Percentiles rank a stretch among this genome's conserved stretches.
Conservation (phyloP, 1,284 basidiomycete genomes). For the Trametes pubescens region DNA sequence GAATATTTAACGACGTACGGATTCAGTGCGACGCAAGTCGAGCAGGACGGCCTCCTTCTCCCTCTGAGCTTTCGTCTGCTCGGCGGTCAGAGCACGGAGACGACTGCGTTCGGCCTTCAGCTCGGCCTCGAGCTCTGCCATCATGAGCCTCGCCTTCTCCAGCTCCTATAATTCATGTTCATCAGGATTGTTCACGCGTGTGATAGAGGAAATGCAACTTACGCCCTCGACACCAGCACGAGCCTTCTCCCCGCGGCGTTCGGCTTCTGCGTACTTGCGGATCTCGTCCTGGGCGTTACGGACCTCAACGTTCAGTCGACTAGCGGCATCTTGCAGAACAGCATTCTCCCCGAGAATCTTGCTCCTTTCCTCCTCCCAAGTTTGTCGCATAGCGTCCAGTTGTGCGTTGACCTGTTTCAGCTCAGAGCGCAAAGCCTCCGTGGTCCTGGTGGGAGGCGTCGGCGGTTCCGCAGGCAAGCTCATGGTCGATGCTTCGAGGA, state of each 20-base stretch:
- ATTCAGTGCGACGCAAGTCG: conserved; percentile 74
- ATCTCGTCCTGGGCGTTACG: conserved; percentile 64
- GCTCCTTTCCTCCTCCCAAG: conserved; percentile 73
- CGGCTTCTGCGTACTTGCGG: conserved; percentile 58
- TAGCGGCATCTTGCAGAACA: conserved; percentile 71
- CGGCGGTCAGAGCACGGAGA: conserved; percentile 64
- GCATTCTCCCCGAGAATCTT: conserved; percentile 73
- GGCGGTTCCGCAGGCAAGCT: conserved; percentile 62
- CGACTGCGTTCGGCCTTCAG: conserved; percentile 72
- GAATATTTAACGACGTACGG: conserved; percentile 49
- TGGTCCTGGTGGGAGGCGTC: conserved; percentile 69
- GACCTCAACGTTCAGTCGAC: conserved; percentile 67
- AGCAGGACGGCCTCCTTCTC: conserved; percentile 68
- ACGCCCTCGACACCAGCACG: conserved; percentile 65
- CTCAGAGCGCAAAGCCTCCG: conserved; percentile 64
- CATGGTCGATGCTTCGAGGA: conserved; percentile 56
- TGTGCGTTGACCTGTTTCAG: conserved; percentile 66
- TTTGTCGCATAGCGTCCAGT: conserved; percentile 65
- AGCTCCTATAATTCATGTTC: conserved; percentile 60
- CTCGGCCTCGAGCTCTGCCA: conserved; percentile 73
- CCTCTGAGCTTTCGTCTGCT: conserved; percentile 66
- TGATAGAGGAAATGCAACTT: conserved; percentile 32
- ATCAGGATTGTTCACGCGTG: background rate
- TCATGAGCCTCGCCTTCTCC: conserved; percentile 66
- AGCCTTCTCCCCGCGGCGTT: conserved; percentile 54